phyloP scores from a whole-genome alignment of 2,329 filamentous ascomycete genomes.

The Ceratocystis variospora region DNA sequence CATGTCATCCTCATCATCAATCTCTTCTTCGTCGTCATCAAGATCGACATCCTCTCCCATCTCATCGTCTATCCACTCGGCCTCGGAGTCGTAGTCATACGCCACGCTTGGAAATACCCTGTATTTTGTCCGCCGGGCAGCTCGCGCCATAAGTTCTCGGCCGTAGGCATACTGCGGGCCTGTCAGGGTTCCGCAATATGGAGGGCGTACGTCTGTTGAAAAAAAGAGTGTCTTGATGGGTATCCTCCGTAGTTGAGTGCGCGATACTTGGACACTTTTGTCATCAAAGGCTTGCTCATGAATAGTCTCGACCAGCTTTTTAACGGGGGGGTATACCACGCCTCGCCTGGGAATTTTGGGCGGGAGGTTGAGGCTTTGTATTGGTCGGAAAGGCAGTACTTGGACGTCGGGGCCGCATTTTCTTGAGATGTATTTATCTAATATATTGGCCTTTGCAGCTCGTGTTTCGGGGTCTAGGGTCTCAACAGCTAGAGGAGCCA shows the following conservation, averaged over 20 bases:
- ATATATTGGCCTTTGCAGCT: slow-evolving; percentile 35
- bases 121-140: slow-evolving; percentile 42
- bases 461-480: slow-evolving; percentile 44
- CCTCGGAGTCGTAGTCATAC: slow-evolving; percentile 79
- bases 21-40: slow-evolving; percentile 55
- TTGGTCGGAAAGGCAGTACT: slow-evolving; percentile 32
- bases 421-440: slow-evolving; percentile 39
- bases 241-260: slow-evolving; percentile 35
- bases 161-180: slow-evolving; percentile 37
- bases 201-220: slow-evolving; percentile 50
- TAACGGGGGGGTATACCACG: slow-evolving; percentile 38
- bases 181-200: slow-evolving; percentile 62
- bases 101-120: slow-evolving; percentile 46
- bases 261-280: slow-evolving; percentile 29
- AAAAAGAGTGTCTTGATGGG: slow-evolving; percentile 52
- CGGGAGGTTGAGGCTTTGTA: slow-evolving; percentile 35
- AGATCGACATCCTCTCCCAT: slow-evolving; percentile 54
- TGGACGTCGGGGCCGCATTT: slow-evolving; percentile 32
- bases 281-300: slow-evolving; percentile 20
- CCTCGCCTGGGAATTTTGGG: slow-evolving; percentile 32
- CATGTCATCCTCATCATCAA: slow-evolving; percentile 70
- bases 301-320: slow-evolving; percentile 45
- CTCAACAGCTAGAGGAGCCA: slow-evolving; percentile 47
- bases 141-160: slow-evolving; percentile 33
- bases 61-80: slow-evolving; percentile 68